Conservation (phyloP, 441 rosid species). For the Geranium incanum region DNA sequence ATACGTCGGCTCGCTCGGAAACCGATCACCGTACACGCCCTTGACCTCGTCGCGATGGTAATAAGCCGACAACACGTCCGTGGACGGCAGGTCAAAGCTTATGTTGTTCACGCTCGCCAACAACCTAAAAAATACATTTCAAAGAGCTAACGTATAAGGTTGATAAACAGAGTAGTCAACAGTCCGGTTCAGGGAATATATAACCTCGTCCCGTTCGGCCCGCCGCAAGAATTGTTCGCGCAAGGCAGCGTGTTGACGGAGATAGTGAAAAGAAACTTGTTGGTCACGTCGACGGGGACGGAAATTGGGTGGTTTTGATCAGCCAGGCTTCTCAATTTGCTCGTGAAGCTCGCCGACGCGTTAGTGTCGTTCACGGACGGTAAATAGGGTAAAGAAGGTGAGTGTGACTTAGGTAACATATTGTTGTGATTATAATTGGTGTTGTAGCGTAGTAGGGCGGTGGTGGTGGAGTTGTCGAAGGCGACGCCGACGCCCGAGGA, state of each 20-base stretch:
- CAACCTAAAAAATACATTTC: no score
- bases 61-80: conserved; percentile 25
- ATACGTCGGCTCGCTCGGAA: conserved; percentile 21
- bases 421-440: background rate
- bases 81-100: conserved; percentile 18
- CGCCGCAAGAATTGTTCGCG: conserved; percentile 25
- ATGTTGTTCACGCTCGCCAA: conserved; percentile 28
- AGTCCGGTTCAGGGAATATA: background rate
- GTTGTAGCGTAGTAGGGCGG: conserved; percentile 50
- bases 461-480: conserved; percentile 66
- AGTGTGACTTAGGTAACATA: no score
- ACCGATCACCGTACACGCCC: conserved; percentile 20
- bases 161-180: no score
- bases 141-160: no score
- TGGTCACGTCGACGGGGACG: conserved; percentile 25
- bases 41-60: conserved; percentile 20
- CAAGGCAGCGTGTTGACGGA: conserved; percentile 26
- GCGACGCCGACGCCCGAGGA: conserved; percentile 40
- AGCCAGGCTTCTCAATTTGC: conserved; percentile 33
- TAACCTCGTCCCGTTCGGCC: conserved; percentile 27
- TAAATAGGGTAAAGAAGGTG: no score
- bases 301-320: conserved; percentile 24
- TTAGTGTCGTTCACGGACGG: conserved; percentile 31
- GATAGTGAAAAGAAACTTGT: conserved; percentile 21
- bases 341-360: conserved; percentile 36